phyloP scores from a whole-genome alignment of 1,284 basidiomycete genomes.

The Inonotus obliquus region DNA sequence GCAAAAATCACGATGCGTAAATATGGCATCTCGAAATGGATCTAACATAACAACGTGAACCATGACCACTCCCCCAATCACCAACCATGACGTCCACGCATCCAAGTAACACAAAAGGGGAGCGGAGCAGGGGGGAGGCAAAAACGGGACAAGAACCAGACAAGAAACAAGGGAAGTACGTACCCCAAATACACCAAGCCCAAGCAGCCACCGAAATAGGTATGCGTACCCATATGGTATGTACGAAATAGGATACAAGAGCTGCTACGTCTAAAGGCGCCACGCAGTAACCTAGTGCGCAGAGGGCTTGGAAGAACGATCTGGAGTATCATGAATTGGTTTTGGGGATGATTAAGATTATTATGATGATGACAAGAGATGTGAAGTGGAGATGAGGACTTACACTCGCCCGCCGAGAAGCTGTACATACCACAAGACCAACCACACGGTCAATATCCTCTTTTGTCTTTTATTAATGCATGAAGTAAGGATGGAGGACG shows the following conservation, averaged over 20 bases:
- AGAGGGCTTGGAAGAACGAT: slow-evolving; percentile 94
- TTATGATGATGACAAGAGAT: slow-evolving; percentile 13
- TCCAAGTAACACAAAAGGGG: too few relatives aligned
- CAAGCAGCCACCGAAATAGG: slow-evolving; percentile 82
- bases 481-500: background rate
- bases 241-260: slow-evolving; percentile 81
- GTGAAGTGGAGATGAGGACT: slow-evolving; percentile 26
- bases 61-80: too few relatives aligned
- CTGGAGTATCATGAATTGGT: slow-evolving; percentile 35
- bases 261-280: slow-evolving; percentile 89
- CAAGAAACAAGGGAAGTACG: slow-evolving; percentile 23
- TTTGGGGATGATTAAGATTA: background rate
- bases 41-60: too few relatives aligned
- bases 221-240: slow-evolving; percentile 77
- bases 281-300: slow-evolving; percentile 88
- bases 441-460: background rate
- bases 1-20: too few relatives aligned
- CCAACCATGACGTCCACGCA: too few relatives aligned
- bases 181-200: slow-evolving; percentile 96
- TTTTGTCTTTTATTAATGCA: background rate
- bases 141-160: too few relatives aligned
- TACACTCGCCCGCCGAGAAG: slow-evolving; percentile 93
- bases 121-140: too few relatives aligned
- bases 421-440: slow-evolving; percentile 31
- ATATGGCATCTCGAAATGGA: too few relatives aligned